phyloP scores from a whole-genome alignment of 495 filamentous ascomycete species.

The Articulospora tetracladia region DNA sequence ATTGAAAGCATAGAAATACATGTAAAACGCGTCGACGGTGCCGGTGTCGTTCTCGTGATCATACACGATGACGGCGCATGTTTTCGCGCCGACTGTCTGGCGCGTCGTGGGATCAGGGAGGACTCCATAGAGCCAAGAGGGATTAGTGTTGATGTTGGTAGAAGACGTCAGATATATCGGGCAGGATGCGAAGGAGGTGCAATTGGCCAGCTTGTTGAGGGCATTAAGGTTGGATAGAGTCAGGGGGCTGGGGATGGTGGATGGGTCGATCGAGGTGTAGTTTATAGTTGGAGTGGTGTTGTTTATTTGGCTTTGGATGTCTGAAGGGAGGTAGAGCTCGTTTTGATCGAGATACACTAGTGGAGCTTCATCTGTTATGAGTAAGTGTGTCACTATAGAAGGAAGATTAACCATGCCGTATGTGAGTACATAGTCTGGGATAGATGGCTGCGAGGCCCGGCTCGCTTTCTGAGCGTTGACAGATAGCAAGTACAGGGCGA shows the following conservation, averaged over 20 bases:
- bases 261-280: constrained; percentile 51
- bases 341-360: constrained; percentile 83
- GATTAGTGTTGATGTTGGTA: background rate
- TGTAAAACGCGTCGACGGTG: constrained; percentile 93
- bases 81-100: constrained; percentile 14
- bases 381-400: background rate
- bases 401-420: background rate
- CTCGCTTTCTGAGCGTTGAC: too few species aligned
- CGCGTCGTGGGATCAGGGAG: constrained; percentile 8
- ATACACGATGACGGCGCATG: constrained; percentile 20
- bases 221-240: constrained; percentile 59
- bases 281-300: constrained; percentile 72
- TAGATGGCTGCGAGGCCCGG: background rate
- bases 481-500: too few species aligned
- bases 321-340: constrained; percentile 86
- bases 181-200: constrained; percentile 27
- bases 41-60: constrained; percentile 45
- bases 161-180: constrained; percentile 24
- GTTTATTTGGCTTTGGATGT: constrained; percentile 79
- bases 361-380: constrained; percentile 48
- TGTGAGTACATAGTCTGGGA: constrained; percentile 10
- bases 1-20: constrained; percentile 98
- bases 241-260: constrained; percentile 48
- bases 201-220: constrained; percentile 45
- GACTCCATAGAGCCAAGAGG: constrained; percentile 9